Base-by-base conservation (phyloP, 805 yeast genomes). In the Lipomyces oligophaga region DNA sequence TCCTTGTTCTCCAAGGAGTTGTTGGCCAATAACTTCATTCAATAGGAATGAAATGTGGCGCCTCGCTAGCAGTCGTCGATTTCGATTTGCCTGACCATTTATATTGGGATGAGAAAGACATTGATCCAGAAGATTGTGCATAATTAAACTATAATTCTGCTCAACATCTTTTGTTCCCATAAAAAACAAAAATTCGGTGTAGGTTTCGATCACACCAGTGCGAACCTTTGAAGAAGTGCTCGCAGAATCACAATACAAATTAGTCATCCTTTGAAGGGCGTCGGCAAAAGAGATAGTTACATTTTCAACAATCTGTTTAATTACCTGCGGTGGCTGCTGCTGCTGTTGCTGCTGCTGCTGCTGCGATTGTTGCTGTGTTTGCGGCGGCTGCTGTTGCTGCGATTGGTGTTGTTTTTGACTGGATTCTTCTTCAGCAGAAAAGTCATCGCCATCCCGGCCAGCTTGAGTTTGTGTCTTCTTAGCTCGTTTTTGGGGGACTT, bases 1-100 rank as follows among this genome's bases (percentile, higher is more conserved):
- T 21, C 64, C 64, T 28, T 42, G 45, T 34, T 64, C 67, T 11
- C 66, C 66, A 11, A 64, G 51, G n/a, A 61, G 31, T 38, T 57
- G 52, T 22, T 36, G 49, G 3, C 60, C 56, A 15, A 64, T 49
- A 19, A 62, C 43, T 10, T 58, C 60, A 21, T 53, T 52, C n/a
- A 64, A 48, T 20, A 63, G 27, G 36, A 60, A 57, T 15, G 34
- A 15, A 10, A 56, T 52, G 38, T 63, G 66, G 7, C 53, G 40
- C 19, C 58, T 45, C 3, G 63, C 60, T 7, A 54, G 47, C 15
- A 59, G 22, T n/a, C 32, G 28, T 31, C 45, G 48, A 34, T 54
- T 49, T 10, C 51, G 47, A 31, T 46, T 43, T 10, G 11, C 30
- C n/a, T n/a, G n/a, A 35, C 37, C 26, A 19, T 38, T 40, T 5